These are phyloP conservation scores for Chaetomiaceae sp. DNA, from an alignment of 2,329 filamentous ascomycete genomes.

Conservation along the genomic window DNA sequence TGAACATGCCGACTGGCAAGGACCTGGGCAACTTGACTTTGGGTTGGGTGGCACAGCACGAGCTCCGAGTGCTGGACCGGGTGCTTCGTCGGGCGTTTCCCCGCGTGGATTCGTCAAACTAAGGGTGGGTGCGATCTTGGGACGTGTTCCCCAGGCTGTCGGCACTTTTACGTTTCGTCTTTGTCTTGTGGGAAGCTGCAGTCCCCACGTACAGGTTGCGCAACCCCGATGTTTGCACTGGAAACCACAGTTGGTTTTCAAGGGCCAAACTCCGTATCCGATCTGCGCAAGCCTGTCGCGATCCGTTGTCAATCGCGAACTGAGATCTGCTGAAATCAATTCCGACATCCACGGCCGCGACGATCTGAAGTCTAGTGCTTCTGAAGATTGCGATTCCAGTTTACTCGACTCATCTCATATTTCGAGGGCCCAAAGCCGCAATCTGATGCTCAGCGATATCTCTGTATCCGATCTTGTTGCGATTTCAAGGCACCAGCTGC, in stretches of 20 bases:
- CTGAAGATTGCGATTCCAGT: neutral
- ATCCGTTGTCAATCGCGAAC: neutral
- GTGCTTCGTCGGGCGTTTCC: constrained; percentile 40
- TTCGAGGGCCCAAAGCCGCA: neutral
- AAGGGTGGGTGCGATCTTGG: neutral
- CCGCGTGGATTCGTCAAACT: neutral
- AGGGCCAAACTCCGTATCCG: no score
- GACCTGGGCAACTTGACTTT: constrained; percentile 45
- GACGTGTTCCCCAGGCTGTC: neutral
- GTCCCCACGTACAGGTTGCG: neutral
- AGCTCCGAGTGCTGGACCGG: constrained; percentile 45
- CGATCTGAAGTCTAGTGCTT: no score
- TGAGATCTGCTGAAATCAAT: neutral
- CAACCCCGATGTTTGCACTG: neutral
- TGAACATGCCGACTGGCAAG: constrained; percentile 36
- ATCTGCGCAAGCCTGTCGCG: neutral
- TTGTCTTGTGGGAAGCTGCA: neutral
- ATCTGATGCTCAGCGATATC: neutral
- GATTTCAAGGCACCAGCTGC: neutral
- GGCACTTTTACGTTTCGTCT: neutral
- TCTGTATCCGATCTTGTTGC: neutral
- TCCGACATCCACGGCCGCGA: no score
- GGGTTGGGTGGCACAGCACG: constrained; percentile 37
- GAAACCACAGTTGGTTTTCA: neutral
- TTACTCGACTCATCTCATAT: neutral